These are phyloP conservation scores for Penicillium lividum DNA, from an alignment of 495 filamentous ascomycete species.

Conservation along the genomic window DNA sequence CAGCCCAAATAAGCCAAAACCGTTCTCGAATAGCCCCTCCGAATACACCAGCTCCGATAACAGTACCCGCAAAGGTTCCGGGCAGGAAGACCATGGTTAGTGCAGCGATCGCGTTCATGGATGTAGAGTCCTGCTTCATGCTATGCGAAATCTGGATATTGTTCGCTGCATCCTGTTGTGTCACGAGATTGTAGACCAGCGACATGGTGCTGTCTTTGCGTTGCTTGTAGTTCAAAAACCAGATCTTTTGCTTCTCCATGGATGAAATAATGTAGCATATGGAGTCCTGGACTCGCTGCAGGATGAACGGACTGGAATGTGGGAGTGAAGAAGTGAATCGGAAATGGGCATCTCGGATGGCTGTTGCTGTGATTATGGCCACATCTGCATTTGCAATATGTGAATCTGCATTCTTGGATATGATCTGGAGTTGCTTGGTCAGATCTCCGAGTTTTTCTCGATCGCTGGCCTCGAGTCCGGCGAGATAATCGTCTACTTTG, in stretches of 20 bases:
- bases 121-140: slow-evolving; percentile 45
- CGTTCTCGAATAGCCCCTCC: slow-evolving; percentile 1
- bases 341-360: slow-evolving; percentile 7
- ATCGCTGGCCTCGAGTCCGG: slow-evolving; percentile 13
- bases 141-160: slow-evolving; percentile 39
- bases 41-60: slow-evolving; percentile 12
- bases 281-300: slow-evolving; percentile 10
- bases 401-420: slow-evolving; percentile 18
- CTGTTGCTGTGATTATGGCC: slow-evolving; percentile 14
- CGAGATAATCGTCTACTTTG: slow-evolving; percentile 16
- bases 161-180: slow-evolving; percentile 18
- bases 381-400: slow-evolving; percentile 18
- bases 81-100: slow-evolving; percentile 57
- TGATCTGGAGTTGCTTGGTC: slow-evolving; percentile 18
- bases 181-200: slow-evolving; percentile 18
- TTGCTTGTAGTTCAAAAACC: slow-evolving; percentile 20
- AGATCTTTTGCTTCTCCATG: slow-evolving; percentile 18
- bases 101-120: slow-evolving; percentile 55
- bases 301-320: slow-evolving; percentile 8
- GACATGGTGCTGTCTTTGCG: slow-evolving; percentile 18
- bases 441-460: slow-evolving; percentile 14
- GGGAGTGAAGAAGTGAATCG: slow-evolving; percentile 4
- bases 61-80: slow-evolving; percentile 40
- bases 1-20: slow-evolving; percentile 10
- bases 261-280: slow-evolving; percentile 16